phyloP scores from a whole-genome alignment of 169 alveolate species.

The Eimeria zaria region DNA sequence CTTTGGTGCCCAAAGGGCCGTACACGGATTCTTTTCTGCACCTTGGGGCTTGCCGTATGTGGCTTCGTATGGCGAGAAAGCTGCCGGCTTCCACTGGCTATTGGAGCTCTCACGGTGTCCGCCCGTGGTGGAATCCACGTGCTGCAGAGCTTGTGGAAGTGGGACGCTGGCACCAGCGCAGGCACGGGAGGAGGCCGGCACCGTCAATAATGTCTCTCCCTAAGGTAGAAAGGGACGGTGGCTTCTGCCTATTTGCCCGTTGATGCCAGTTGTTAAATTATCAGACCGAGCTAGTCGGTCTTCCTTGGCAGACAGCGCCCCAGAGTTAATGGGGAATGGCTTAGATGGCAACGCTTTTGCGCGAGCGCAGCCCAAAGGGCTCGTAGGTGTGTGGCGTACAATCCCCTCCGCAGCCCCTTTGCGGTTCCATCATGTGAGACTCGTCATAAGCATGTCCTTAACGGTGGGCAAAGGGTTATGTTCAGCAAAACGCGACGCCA shows the following conservation, averaged over 20 bases:
- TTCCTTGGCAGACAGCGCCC: constrained; percentile 74
- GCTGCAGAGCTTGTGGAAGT: constrained; percentile 57
- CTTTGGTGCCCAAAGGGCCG: constrained; percentile 20
- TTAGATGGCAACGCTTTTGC: constrained; percentile 39
- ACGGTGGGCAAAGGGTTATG: background rate
- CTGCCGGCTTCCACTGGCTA: constrained; percentile 44
- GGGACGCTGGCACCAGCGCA: constrained; percentile 70
- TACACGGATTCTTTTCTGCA: constrained; percentile 29
- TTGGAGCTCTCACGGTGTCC: constrained; percentile 44
- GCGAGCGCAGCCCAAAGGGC: constrained; percentile 43
- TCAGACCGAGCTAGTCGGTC: constrained; percentile 56
- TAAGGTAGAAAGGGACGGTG: background rate
- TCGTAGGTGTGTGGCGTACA: constrained; percentile 1
- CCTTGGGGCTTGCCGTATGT: constrained; percentile 16
- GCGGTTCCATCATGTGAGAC: background rate
- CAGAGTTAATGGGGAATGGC: constrained; percentile 73
- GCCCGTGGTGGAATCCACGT: constrained; percentile 30
- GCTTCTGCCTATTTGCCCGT: constrained; percentile 41
- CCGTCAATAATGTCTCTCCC: constrained; percentile 4
- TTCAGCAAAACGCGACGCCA: background rate
- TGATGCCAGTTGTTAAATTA: constrained; percentile 17
- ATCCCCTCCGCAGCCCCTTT: constrained; percentile 13
- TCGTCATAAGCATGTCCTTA: background rate
- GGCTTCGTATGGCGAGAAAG: constrained; percentile 48
- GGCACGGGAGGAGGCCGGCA: constrained; percentile 29